Base-by-base conservation (phyloP, 1,284 basidiomycete genomes). In the Cutaneotrichosporon cutaneum region DNA sequence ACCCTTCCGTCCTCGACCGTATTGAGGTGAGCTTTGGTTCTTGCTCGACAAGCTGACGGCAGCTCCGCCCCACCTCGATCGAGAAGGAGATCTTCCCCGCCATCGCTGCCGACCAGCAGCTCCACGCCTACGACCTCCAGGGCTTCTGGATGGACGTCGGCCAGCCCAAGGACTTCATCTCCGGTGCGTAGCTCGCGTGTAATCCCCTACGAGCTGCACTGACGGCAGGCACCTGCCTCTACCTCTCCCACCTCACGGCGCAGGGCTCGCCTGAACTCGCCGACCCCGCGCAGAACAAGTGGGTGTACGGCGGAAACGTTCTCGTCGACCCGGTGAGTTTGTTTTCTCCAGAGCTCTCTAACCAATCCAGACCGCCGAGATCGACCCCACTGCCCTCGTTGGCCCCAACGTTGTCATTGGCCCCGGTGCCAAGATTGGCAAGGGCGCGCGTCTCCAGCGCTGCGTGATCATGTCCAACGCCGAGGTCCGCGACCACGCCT, bases 141-240 rank as follows among this genome's bases (percentile, higher is more conserved):
- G 82, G 82, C 35, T 83, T 83, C 79, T 83, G 82, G 82, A 83
- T 83, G 82, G 82, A 83, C 69, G 79, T 83, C 45, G 82, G 82
- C 61, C 82, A 83, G 74, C 82, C 82, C 60, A 83, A 83, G 72
- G 81, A 82, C 68, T 81, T 72, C 74, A 66, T 81, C 53, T 74
- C 77, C 16, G 80, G 78, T 75, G 30, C 42, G 71, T 68, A 35
- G 9, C 45, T 32, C 54, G 7, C 30, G 32, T n/a, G 24, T 18
- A 9, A n/a, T 36, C n/a, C n/a, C n/a, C n/a, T 32, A 7, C 18
- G 51, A n/a, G n/a, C 42, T 33, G 21, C 13, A 22, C 54, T 56
- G 27, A 56, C 54, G 3, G 53, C 73, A 68, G 82, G 82, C 57
- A 83, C 82, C 60, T 83, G 82, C 73, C 78, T 83, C 62, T 83